phyloP scores from a whole-genome alignment of 2,329 filamentous ascomycete species.

The Fusarium subtropicale region DNA sequence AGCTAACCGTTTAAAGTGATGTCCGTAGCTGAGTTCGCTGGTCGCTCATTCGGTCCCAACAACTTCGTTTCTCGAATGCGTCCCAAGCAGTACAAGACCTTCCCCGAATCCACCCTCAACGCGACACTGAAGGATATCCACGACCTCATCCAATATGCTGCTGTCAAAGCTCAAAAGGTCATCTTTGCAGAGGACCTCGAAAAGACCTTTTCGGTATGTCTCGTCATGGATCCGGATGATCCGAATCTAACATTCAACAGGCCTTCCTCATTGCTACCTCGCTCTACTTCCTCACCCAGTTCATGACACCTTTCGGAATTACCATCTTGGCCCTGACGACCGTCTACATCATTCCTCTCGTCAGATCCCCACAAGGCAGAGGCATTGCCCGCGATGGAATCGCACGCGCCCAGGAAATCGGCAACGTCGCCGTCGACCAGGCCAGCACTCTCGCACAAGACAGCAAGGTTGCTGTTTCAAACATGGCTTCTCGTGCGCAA shows the following conservation, averaged over 20 bases:
- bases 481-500: constrained; percentile 29
- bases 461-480: constrained; percentile 19
- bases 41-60: constrained; percentile 32
- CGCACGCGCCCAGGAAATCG: constrained; percentile 27
- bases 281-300: constrained; percentile 27
- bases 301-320: constrained; percentile 34
- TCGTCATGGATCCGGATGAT: fast-evolving
- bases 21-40: constrained; percentile 32
- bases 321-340: constrained; percentile 24
- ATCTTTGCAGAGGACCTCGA: constrained; percentile 30
- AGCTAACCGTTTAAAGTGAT: constrained; percentile 6
- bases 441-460: constrained; percentile 21
- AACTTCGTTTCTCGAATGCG: constrained; percentile 36
- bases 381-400: constrained; percentile 22
- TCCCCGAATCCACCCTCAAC: constrained; percentile 38
- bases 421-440: constrained; percentile 26
- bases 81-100: constrained; percentile 35
- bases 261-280: constrained; percentile 14
- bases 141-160: constrained; percentile 34
- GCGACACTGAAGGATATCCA: constrained; percentile 37
- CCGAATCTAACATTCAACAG: not conserved
- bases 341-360: constrained; percentile 32
- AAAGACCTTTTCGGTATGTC: constrained; percentile 32
- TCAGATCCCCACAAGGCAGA: constrained; percentile 25
- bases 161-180: constrained; percentile 27